phyloP scores from a whole-genome alignment of 2,329 filamentous ascomycete genomes.

The Aureobasidium sp. region DNA sequence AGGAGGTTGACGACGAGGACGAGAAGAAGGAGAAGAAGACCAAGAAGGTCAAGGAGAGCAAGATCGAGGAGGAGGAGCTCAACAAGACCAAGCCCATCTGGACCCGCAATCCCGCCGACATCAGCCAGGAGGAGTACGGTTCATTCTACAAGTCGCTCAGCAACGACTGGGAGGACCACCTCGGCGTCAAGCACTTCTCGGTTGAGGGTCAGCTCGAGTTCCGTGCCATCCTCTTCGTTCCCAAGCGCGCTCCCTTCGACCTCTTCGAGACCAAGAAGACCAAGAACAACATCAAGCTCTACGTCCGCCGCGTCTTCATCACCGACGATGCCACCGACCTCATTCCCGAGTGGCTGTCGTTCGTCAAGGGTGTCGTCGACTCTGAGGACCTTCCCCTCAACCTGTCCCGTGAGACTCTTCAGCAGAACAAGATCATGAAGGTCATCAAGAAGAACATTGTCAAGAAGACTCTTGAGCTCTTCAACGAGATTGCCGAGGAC shows the following conservation, averaged over 20 bases:
- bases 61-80: slow-evolving; percentile 98
- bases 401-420: slow-evolving; percentile 98
- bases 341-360: slow-evolving; percentile 98
- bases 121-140: slow-evolving; percentile 92
- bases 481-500: slow-evolving; percentile 98
- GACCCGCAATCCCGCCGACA: slow-evolving; percentile 96
- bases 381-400: slow-evolving; percentile 99
- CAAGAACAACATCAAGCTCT: slow-evolving; percentile 99
- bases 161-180: slow-evolving; percentile 99
- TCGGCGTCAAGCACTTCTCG: slow-evolving; percentile 99
- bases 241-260: slow-evolving; percentile 98
- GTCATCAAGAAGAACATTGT: slow-evolving; percentile 99
- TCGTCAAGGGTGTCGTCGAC: slow-evolving; percentile 99
- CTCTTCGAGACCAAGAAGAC: slow-evolving; percentile 99
- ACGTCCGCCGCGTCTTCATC: slow-evolving; percentile 99
- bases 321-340: slow-evolving; percentile 98
- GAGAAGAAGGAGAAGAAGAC: slow-evolving; percentile 88
- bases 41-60: slow-evolving; percentile 99
- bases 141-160: slow-evolving; percentile 99
- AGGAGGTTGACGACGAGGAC: slow-evolving; percentile 76
- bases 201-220: slow-evolving; percentile 99
- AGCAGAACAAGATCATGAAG: slow-evolving; percentile 99
- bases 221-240: slow-evolving; percentile 98
- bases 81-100: slow-evolving; percentile 99
- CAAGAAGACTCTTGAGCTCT: slow-evolving; percentile 99